Base-by-base conservation (phyloP, 2,329 filamentous ascomycete species). In the Cytospora paraplurivora region DNA sequence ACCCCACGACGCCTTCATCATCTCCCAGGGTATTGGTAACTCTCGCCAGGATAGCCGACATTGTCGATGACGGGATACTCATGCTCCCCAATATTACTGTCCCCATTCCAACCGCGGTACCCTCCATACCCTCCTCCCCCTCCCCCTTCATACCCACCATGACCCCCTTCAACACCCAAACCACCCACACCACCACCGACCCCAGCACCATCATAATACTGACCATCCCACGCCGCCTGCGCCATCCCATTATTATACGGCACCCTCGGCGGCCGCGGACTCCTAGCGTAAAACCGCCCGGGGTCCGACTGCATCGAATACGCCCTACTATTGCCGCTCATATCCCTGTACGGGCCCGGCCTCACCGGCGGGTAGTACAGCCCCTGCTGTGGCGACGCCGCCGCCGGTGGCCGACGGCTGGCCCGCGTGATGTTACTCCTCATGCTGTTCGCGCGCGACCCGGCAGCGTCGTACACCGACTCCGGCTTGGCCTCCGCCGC, bases 401-500 rank as follows among this genome's bases (percentile, higher is more conserved):
- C 2, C 27, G 27, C 4, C 35, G 57, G 37, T 33, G 59, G 59
- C 38, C 59, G 32, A 3, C 59, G 59, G 59, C 37, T 34, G 4
- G 38, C 54, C 38, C 59, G 59, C 41, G 59, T 55, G 7, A 33
- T 13, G 41, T 38, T 61, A 32, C 59, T 61, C 33, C 38, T 32
- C 59, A 61, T 55, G 59, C 59, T 61, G 51, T 61, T 61, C 4
- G 59, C 21, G 38, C 59, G 59, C 38, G 59, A 61, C 15, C 56
- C 56, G 6, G 44, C 56, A 4, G 27, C 58, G 1, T 50, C 52
- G 37, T 61, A 61, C 11, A 61, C 51, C 1, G 59, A 61, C 52
- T 61, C 59, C 1, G 59, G 59, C 32, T 32, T 61, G n/a, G 59
- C 59, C 59, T 55, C 59, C 7, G 32, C 51, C 41, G 38, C 32